Base-by-base conservation (phyloP, 345 rosid species). In the Noccaea caerulescens region DNA sequence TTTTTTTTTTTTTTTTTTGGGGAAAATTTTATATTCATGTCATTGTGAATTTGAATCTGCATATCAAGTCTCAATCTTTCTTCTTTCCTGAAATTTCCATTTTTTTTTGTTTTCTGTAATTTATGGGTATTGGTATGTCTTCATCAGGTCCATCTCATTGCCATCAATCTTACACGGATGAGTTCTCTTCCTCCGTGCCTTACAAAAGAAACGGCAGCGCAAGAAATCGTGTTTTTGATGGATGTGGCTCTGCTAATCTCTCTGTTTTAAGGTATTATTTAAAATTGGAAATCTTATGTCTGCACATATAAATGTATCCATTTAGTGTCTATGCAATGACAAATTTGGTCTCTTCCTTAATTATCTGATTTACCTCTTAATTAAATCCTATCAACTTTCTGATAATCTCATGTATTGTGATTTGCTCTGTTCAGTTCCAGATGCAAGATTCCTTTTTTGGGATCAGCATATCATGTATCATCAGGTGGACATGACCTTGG, bases 101-200 rank as follows among this genome's bases (percentile, higher is more conserved):
- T 20, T 52, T 3, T 6, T 66, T 51, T 12, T 18, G 27, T 25
- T 23, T 32, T 45, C 36, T 50, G 51, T 62, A 6, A 37, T 60
- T 16, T 76, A 27, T n/a, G 23, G 9, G 30, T n/a, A 10, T 39
- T 50, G 25, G 70, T 3, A 10, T 63, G 62, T 63, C 37, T 79
- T 50, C 30, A 1, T 27, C 81, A 88, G 96, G 93, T 76, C 61
- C 85, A 80, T 82, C 84, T 46, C 73, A 58, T 68, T 85, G 87
- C 65, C 88, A 88, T 72, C 78, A 78, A 57, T 82, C 88, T 58
- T 84, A 79, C 58, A 53, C 82, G 2, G 97, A 90, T 82, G 90
- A 80, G 4, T 50, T 76, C 64, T 74, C 66, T 52, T 83, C 91
- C 76, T 84, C 88, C 44, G 76, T 86, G n/a, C 80, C 91, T 41